Conservation (phyloP, 176 grass and related monocot genomes). For the Aegilops bicornis region DNA sequence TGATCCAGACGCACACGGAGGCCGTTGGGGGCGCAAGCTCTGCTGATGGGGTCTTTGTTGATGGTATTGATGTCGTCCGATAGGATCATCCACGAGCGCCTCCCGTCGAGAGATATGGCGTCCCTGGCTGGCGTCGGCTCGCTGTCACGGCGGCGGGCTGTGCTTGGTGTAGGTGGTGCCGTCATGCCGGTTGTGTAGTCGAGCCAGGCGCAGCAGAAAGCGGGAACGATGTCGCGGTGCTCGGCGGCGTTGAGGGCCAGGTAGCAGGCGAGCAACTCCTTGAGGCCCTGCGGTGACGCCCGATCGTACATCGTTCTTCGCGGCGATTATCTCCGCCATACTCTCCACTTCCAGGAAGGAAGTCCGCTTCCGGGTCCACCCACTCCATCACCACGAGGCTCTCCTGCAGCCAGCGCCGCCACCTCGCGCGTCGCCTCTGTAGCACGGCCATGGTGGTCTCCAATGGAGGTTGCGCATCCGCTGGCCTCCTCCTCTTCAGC, state of each 20-base stretch:
- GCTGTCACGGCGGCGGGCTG: too few species aligned
- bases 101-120: too few species aligned
- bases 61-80: too few species aligned
- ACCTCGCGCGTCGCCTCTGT: neutral
- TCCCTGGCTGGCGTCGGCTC: too few species aligned
- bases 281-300: conserved; percentile 31
- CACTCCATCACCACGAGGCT: conserved; percentile 66
- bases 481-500: neutral
- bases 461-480: neutral
- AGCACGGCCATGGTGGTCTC: neutral
- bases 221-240: conserved; percentile 61
- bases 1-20: too few species aligned
- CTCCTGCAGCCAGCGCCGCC: conserved; percentile 27
- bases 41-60: too few species aligned
- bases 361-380: conserved; percentile 63
- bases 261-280: conserved; percentile 80
- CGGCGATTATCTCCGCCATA: conserved; percentile 72
- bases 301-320: conserved; percentile 38
- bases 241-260: conserved; percentile 66
- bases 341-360: conserved; percentile 38
- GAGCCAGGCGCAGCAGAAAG: conserved; percentile 59
- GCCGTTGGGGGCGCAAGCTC: neutral
- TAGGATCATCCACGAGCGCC: too few species aligned
- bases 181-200: neutral
- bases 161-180: neutral